Evolutionary conservation across 108 stramenopile species (phyloP), one percentile per base, ranked within the genome.

Genomic region (Cyclotella cryptica): DNA sequence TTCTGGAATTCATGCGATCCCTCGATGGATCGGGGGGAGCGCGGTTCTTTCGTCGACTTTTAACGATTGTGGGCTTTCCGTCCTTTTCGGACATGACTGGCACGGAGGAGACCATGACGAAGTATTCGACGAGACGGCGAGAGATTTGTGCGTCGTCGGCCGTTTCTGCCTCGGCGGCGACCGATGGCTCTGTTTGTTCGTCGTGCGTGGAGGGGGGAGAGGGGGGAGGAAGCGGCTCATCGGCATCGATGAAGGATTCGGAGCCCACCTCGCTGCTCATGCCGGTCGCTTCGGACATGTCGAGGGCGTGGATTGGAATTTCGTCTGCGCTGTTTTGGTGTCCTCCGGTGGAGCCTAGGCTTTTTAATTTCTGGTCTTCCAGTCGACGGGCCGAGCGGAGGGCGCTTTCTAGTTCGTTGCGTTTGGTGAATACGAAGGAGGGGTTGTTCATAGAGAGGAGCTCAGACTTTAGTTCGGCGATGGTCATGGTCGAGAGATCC

Each of bases 91-190:
- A 2, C 54, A 70, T 47, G 64, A 62, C 14, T 13, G 87, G 83
- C 53, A 85, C 78, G 58, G 86, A 83, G 22, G 88, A 84, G 29
- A 96, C 84, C 57, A 94, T 87, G 28, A 93, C 78, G 77, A 96
- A 96, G 67, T 96, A 96, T 69, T 96, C 95, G 26, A 96, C 93
- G 26, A 96, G 84, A 43, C 95, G 84, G 39, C 60, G 60, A 1
- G 60, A 62, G 3, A 62, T 62, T 27, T 35, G 52, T 39, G n/a
- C 69, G 28, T 11, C n/a, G 52, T 14, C 18, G 42, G 29, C 57
- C 15, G 11, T 19, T 10, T 15, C 14, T 19, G 3, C 49, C 8
- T 51, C 49, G 13, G 1, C 63, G 39, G 22, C 43, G 24, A 8
- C 45, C 13, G 12, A 1, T 21, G 43, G 22, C 44, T 46, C 0